phyloP scores from a whole-genome alignment of 805 yeast species.

The Blastobotrys robertii region DNA sequence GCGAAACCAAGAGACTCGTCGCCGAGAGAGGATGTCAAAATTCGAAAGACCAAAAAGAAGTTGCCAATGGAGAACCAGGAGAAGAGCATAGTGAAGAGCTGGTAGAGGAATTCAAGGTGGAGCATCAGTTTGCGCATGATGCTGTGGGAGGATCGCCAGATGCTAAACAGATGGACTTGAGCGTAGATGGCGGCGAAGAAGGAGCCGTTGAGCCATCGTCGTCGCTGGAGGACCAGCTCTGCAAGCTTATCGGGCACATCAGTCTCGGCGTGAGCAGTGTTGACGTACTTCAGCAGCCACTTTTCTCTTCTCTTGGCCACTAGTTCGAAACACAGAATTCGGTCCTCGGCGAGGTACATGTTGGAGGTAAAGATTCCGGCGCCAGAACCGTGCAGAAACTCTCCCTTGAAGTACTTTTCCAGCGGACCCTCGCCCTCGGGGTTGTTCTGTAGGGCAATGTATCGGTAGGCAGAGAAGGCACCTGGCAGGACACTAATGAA shows the following conservation, averaged over 20 bases:
- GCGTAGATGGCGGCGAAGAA: slow-evolving; percentile 92
- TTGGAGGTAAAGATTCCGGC: slow-evolving; percentile 89
- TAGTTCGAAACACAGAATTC: slow-evolving; percentile 92
- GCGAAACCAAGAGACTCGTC: slow-evolving; percentile 42
- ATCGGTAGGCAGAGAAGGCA: slow-evolving; percentile 90
- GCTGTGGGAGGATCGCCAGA: slow-evolving; percentile 87
- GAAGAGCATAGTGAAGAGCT: slow-evolving; percentile 67
- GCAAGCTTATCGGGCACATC: slow-evolving; percentile 93
- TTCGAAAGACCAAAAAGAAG: slow-evolving; percentile 85
- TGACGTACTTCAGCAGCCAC: slow-evolving; percentile 88
- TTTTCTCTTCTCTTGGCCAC: slow-evolving; percentile 75
- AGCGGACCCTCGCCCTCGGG: slow-evolving; percentile 91
- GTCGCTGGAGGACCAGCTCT: slow-evolving; percentile 91
- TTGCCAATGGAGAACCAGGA: slow-evolving; percentile 90
- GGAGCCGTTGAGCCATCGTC: slow-evolving; percentile 98
- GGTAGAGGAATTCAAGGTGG: slow-evolving; percentile 84
- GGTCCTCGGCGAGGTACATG: slow-evolving; percentile 95
- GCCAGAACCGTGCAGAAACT: slow-evolving; percentile 40
- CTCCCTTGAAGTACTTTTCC: slow-evolving; percentile 84
- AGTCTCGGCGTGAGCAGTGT: slow-evolving; percentile 90
- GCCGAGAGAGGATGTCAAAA: slow-evolving; percentile 76
- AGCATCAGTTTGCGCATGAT: slow-evolving; percentile 66
- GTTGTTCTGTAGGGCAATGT: slow-evolving; percentile 73
- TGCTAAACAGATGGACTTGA: slow-evolving; percentile 71
- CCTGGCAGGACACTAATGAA: slow-evolving; percentile 92